Evolutionary conservation across 345 rosid species (phyloP).

Genomic region (Stellera chamaejasme): DNA sequence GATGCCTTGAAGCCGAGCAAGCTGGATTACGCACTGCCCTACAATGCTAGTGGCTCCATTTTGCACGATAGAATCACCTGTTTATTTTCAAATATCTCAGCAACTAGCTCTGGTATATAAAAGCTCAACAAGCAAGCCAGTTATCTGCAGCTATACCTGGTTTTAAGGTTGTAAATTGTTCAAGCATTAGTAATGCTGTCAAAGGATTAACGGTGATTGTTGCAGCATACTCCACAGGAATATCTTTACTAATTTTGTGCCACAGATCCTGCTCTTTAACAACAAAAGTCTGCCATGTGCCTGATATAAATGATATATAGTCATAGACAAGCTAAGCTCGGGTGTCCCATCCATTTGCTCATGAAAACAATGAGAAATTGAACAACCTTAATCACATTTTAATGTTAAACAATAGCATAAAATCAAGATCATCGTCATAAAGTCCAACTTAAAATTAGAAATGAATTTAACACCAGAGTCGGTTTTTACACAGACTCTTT

Average conservation of each 20-base stretch:
- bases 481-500: too few relatives aligned
- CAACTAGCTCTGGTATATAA: conserved; percentile 5
- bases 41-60: conserved; percentile 90
- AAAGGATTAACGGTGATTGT: conserved; percentile 86
- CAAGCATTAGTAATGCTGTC: conserved; percentile 84
- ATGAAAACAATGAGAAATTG: background rate
- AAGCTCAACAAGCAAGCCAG: background rate
- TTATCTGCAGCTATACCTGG: conserved; percentile 32
- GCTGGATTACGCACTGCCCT: conserved; percentile 84
- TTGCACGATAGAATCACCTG: conserved; percentile 84
- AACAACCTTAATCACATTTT: background rate
- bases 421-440: too few relatives aligned
- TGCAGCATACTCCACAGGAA: conserved; percentile 81
- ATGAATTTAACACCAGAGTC: too few relatives aligned
- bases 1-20: conserved; percentile 60
- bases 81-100: conserved; percentile 13
- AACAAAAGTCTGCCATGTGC: conserved; percentile 79
- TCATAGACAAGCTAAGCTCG: background rate
- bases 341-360: background rate
- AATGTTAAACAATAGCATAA: background rate
- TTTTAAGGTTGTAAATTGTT: conserved; percentile 52
- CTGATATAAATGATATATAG: conserved; percentile 14
- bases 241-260: conserved; percentile 68
- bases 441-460: too few relatives aligned
- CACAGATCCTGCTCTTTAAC: conserved; percentile 69